Percentiles rank a stretch among this genome's conserved stretches.
These are phyloP conservation scores for Chaetomium strumarium DNA, from an alignment of 2,329 filamentous ascomycete species.

Conservation along the genomic window DNA sequence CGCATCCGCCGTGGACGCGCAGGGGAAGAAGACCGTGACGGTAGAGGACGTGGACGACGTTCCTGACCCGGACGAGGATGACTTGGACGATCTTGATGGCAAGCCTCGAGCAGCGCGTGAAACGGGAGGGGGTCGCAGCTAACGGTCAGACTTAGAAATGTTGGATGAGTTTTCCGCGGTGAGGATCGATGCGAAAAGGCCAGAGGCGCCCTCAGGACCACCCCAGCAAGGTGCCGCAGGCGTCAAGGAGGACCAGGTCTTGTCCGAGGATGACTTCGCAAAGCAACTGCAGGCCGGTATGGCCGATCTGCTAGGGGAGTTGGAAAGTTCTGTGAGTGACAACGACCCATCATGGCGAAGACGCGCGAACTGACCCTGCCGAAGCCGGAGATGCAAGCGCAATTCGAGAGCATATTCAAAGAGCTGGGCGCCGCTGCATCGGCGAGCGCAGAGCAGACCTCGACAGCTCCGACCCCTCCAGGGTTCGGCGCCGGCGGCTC, in stretches of 20 bases:
- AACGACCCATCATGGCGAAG: neutral
- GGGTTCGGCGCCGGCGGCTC: constrained; percentile 21
- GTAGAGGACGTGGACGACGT: constrained; percentile 35
- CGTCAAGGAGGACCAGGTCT: constrained; percentile 26
- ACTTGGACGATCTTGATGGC: constrained; percentile 89
- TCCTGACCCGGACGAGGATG: constrained; percentile 88
- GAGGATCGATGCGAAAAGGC: constrained; percentile 47
- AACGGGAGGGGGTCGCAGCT: constrained; percentile 1
- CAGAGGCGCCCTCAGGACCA: constrained; percentile 25
- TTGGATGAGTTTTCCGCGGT: constrained; percentile 80
- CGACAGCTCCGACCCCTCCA: constrained; percentile 21
- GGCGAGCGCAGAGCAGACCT: constrained; percentile 28
- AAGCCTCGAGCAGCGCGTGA: constrained; percentile 23
- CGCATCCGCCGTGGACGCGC: neutral
- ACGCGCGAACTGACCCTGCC: neutral
- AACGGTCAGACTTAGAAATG: constrained; percentile 57
- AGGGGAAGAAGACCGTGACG: constrained; percentile 24
- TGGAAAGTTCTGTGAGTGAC: constrained; percentile 52
- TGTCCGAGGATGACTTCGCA: constrained; percentile 72
- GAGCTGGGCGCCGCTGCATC: constrained; percentile 55
- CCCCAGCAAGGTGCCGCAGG: constrained; percentile 22
- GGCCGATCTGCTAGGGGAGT: constrained; percentile 71
- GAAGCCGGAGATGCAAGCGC: constrained; percentile 66
- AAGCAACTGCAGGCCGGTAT: constrained; percentile 86
- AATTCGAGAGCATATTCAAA: constrained; percentile 74